phyloP scores from a whole-genome alignment of 31 red algal genomes.

The Odonthalia washingtoniensis region DNA sequence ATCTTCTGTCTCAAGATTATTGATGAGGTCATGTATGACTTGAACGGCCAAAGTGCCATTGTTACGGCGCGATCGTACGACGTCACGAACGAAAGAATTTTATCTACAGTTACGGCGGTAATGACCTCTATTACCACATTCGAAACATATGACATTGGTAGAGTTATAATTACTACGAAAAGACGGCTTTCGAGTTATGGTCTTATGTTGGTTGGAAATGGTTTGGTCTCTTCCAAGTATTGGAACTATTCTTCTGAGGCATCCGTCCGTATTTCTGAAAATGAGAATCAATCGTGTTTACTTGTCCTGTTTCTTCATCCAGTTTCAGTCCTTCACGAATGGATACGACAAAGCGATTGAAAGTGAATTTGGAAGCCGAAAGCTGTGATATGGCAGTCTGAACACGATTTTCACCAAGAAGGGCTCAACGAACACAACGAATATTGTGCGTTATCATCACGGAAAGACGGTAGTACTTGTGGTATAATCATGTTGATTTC shows the following conservation, averaged over 20 bases:
- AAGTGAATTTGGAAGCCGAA: neutral
- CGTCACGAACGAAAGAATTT: neutral
- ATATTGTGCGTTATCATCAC: neutral
- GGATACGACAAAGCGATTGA: constrained; percentile 27
- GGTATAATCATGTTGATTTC: constrained; percentile 29
- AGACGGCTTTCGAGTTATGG: neutral
- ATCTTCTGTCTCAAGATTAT: neutral
- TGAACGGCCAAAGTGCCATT: neutral
- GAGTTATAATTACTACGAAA: too few relatives aligned
- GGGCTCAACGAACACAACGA: neutral
- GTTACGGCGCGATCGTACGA: neutral
- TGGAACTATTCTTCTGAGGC: neutral
- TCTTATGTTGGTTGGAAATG: neutral
- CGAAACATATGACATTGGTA: neutral
- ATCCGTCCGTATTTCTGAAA: too few relatives aligned
- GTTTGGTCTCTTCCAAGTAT: neutral
- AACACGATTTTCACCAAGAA: neutral
- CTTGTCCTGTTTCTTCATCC: neutral
- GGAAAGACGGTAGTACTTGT: neutral
- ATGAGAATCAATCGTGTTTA: neutral
- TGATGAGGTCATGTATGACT: neutral
- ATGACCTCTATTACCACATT: neutral
- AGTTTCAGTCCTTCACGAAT: constrained; percentile 18
- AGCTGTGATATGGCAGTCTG: neutral
- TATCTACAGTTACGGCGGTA: neutral